phyloP scores from a whole-genome alignment of 768 basidiomycete species.

The Panus rudis region DNA sequence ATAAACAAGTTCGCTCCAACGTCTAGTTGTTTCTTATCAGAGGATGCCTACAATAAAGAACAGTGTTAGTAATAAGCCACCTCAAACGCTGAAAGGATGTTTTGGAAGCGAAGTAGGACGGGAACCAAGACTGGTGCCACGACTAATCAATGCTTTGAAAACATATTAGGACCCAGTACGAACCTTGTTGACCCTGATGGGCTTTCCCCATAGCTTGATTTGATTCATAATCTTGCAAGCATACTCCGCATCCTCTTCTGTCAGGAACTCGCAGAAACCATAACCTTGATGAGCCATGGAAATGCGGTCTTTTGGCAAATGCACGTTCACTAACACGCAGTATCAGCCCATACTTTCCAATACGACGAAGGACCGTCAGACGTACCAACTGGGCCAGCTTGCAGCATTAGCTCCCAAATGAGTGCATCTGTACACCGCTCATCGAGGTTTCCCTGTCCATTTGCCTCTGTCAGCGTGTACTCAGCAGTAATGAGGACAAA shows the following conservation, averaged over 20 bases:
- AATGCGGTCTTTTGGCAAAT: constrained; percentile 96
- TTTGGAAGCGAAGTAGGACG: not conserved
- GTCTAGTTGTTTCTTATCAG: constrained; percentile 96
- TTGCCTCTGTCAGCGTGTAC: not conserved
- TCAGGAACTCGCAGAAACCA: constrained; percentile 98
- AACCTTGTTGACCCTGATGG: constrained; percentile 98
- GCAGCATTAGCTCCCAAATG: constrained; percentile 97
- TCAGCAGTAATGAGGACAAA: not conserved
- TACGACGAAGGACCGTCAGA: constrained; percentile 9
- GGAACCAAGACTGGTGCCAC: not conserved
- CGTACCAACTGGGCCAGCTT: constrained; percentile 97
- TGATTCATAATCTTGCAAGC: constrained; percentile 99
- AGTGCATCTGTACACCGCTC: constrained; percentile 91
- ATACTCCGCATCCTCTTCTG: constrained; percentile 98
- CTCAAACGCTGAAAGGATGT: not conserved
- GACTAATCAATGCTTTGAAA: no score
- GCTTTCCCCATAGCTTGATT: constrained; percentile 98
- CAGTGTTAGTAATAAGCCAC: constrained; percentile 10
- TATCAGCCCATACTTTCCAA: not conserved
- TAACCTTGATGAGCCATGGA: constrained; percentile 99
- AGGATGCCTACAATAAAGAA: constrained; percentile 64
- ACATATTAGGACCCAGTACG: constrained; percentile 20
- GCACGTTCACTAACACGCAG: constrained; percentile 73
- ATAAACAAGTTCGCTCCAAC: constrained; percentile 97
- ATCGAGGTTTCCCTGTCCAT: constrained; percentile 84